These are phyloP conservation scores for Haematococcus sp. DNA, from an alignment of 139 green algal genomes.

Conservation along the genomic window DNA sequence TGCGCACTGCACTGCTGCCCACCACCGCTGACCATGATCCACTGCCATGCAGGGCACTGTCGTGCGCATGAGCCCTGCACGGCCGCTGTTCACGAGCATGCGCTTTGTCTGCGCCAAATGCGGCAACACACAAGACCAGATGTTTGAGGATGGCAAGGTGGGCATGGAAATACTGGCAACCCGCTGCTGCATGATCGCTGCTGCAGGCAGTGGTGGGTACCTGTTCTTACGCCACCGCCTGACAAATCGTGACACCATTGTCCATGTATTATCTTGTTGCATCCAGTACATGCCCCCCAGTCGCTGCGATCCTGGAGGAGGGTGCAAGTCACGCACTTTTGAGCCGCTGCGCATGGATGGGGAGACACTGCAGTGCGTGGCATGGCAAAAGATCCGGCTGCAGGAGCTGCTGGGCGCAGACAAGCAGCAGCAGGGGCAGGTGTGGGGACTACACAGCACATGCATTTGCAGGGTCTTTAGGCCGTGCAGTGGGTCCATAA, in stretches of 20 bases:
- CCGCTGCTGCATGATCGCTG: too few relatives aligned
- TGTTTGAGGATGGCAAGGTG: slow-evolving; percentile 53
- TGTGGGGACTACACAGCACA: too few relatives aligned
- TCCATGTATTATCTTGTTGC: too few relatives aligned
- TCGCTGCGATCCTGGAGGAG: slow-evolving; percentile 24
- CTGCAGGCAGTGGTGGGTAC: too few relatives aligned
- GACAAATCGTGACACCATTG: too few relatives aligned
- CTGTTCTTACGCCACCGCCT: too few relatives aligned
- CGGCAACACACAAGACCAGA: slow-evolving; percentile 7
- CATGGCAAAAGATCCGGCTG: slow-evolving; percentile 84
- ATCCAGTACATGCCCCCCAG: background rate
- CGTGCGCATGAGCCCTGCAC: slow-evolving; percentile 59
- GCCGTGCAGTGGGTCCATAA: too few relatives aligned
- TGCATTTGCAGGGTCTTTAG: too few relatives aligned
- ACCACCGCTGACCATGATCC: background rate
- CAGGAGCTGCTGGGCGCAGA: slow-evolving; percentile 49
- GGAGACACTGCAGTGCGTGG: slow-evolving; percentile 34
- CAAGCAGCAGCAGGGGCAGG: slow-evolving; percentile 33
- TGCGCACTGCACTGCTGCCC: background rate
- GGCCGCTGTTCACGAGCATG: slow-evolving; percentile 66
- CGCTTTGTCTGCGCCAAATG: slow-evolving; percentile 81
- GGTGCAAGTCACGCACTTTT: slow-evolving; percentile 76
- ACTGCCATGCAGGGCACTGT: slow-evolving; percentile 79
- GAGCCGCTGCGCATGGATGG: slow-evolving; percentile 40
- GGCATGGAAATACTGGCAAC: too few relatives aligned